Conservation (phyloP, 345 rosid species). For the Passiflora organensis region DNA sequence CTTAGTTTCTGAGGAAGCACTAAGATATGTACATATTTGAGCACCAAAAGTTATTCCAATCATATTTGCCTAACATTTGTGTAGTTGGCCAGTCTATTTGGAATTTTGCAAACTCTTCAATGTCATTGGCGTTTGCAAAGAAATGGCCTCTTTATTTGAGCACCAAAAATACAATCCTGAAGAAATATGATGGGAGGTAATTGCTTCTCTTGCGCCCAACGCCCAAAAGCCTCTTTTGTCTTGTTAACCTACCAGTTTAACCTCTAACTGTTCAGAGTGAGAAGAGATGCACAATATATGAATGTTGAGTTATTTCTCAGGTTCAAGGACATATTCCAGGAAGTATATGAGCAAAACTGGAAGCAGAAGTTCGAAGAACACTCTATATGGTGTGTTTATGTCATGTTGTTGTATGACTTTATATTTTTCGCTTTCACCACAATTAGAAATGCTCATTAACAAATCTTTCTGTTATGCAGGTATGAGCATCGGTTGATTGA, state of each 20-base stretch:
- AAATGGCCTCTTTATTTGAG: constrained; percentile 97
- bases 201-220: constrained; percentile 12
- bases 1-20: constrained; percentile 2
- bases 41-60: too few species aligned
- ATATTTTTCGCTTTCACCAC: constrained; percentile 5
- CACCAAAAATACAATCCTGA: constrained; percentile 94
- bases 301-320: constrained; percentile 34
- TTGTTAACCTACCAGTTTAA: neutral
- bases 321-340: constrained; percentile 96
- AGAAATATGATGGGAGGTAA: constrained; percentile 98
- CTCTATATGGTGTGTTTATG: constrained; percentile 65
- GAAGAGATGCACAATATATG: constrained; percentile 9
- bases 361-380: constrained; percentile 83
- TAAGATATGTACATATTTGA: constrained; percentile 6
- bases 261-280: neutral
- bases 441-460: constrained; percentile 3
- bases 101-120: constrained; percentile 93
- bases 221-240: neutral
- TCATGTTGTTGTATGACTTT: neutral
- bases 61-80: constrained; percentile 11
- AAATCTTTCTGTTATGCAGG: constrained; percentile 37
- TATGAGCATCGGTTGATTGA: constrained; percentile 98
- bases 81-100: constrained; percentile 60
- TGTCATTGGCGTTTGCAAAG: constrained; percentile 75
- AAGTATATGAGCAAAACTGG: constrained; percentile 89